Base-by-base conservation (phyloP, 1,139 yeast genomes). In the Zygosaccharomyces sapae region DNA sequence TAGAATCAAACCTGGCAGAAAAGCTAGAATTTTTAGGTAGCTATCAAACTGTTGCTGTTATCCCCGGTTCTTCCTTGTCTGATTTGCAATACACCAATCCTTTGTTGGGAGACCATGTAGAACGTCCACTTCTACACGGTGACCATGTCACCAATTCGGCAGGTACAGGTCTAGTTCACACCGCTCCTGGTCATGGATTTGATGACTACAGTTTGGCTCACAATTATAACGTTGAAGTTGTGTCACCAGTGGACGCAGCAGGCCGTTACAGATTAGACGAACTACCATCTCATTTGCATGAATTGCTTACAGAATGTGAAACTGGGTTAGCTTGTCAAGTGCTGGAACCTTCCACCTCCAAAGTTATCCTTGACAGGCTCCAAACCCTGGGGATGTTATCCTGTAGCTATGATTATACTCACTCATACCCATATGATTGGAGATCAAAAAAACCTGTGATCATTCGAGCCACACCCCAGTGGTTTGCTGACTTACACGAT, bases 391-490 rank as follows among this genome's bases (percentile, higher is more conserved):
- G 70, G 1, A 78, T 84, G 75, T 60, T 85, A 1, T 73, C 74
- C 53, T 65, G 72, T 24, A 56, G 75, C 5, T 73, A 81, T 49
- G 69, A 72, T 30, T 84, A 84, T 61, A 67, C 66, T 6, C 99
- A 92, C 66, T 87, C 92, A 1, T 92, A 90, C 57, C 98, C 98
- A 0, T 89, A 87, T 61, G 98, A 94, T 63, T 92, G 98, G 98
- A 77, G 98, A 58, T 86, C 96, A 2, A 89, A 89, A 61, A 85
- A 84, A 39, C 98, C 98, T 0, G 89, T 94, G 10, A 83, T 92
- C 46, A 89, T 92, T 54, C 74, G 97, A 48, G 83, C 98, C 0
- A 92, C 98, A 0, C 94, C 97, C 0, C 99, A 92, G 66, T 92
- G 97, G 94, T 92, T 92, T 68, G 87, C 95, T 3, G 87, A 90